phyloP scores from a whole-genome alignment of 2,329 filamentous ascomycete species.

The Aureobasidium leucospermi region DNA sequence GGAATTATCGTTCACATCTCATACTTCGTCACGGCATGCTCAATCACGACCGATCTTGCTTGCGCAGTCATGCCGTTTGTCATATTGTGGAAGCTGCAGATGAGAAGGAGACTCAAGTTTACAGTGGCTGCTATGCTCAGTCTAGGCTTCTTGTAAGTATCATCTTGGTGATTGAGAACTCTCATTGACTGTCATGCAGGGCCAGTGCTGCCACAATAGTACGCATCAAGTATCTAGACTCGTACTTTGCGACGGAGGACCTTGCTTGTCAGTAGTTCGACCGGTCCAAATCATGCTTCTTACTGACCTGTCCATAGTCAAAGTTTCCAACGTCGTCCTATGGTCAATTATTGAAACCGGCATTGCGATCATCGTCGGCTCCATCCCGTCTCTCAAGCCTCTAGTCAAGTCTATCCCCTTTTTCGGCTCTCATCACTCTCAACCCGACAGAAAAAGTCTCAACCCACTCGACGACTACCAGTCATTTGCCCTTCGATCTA shows the following conservation, averaged over 20 bases:
- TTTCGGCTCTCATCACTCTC: background rate
- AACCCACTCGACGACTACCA: background rate
- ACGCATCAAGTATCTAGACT: background rate
- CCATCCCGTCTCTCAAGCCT: constrained; percentile 10
- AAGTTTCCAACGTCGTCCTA: constrained; percentile 1
- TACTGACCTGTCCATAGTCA: background rate
- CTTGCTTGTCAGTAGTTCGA: background rate
- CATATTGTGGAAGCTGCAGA: constrained; percentile 12
- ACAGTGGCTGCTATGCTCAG: constrained; percentile 8
- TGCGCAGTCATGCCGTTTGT: constrained; percentile 11
- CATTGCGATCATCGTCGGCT: constrained; percentile 11
- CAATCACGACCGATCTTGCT: constrained; percentile 8
- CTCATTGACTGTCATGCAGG: background rate
- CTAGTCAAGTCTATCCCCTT: background rate
- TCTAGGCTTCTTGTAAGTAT: constrained; percentile 8
- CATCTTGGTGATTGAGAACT: too few relatives aligned
- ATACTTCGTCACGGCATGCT: constrained; percentile 14
- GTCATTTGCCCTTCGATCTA: background rate
- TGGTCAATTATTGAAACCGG: constrained; percentile 11
- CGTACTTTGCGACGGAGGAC: background rate
- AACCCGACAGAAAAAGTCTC: background rate
- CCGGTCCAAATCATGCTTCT: background rate
- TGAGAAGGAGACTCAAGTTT: constrained; percentile 7
- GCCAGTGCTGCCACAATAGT: constrained; percentile 12
- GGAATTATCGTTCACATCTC: background rate